Evolutionary conservation across 2,329 filamentous ascomycete species (phyloP).

Genomic region (Emericellopsis atlantica): DNA sequence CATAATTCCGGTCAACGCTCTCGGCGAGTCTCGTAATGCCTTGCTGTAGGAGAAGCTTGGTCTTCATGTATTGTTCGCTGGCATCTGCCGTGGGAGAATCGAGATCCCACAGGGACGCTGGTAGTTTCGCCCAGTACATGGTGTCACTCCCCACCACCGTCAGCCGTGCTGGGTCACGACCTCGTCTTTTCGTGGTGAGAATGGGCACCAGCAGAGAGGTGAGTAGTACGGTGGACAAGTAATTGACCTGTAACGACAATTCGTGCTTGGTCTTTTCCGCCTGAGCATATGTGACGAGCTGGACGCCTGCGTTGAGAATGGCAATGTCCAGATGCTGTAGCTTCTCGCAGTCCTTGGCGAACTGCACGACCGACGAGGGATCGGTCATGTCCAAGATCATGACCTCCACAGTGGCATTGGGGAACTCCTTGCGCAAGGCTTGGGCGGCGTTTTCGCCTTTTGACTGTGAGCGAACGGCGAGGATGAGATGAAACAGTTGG

Average conservation of each 20-base stretch:
- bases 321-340: neutral
- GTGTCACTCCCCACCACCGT: no score
- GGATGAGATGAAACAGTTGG: constrained; percentile 24
- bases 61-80: no score
- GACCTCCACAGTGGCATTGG: constrained; percentile 2
- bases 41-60: no score
- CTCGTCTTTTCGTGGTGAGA: constrained; percentile 10
- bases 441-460: constrained; percentile 24
- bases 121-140: no score
- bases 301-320: neutral
- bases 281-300: neutral
- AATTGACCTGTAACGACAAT: constrained; percentile 25
- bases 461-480: constrained; percentile 25
- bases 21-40: no score
- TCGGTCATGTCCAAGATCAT: constrained; percentile 3
- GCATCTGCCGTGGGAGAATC: no score
- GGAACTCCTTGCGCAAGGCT: neutral
- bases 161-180: no score
- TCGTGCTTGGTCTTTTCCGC: constrained; percentile 11
- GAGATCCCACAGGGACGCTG: no score
- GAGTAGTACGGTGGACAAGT: constrained; percentile 20
- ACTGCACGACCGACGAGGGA: neutral
- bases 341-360: neutral
- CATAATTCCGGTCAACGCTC: no score
- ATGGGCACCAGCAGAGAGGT: constrained; percentile 17